Evolutionary conservation across 306 rosid species (phyloP).

Genomic region (Vigna mungo): DNA sequence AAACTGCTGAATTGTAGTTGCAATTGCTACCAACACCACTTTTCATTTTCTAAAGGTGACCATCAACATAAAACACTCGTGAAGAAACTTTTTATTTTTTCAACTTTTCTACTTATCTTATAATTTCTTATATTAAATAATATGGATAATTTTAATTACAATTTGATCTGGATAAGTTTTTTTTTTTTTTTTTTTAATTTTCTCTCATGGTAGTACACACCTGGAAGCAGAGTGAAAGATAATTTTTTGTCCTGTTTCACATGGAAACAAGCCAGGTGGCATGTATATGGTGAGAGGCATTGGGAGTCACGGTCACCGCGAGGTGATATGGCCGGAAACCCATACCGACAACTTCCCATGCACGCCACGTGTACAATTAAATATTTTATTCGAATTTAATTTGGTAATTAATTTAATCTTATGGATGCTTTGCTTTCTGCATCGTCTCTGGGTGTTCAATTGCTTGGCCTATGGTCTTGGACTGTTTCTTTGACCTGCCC

Average conservation of each 20-base stretch:
- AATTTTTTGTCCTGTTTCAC: not conserved
- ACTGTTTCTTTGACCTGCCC: conserved; percentile 31
- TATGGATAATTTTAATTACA: no score
- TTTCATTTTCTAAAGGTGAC: no score
- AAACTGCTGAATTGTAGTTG: conserved; percentile 18
- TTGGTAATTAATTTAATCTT: not conserved
- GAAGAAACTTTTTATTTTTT: no score
- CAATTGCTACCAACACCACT: not conserved
- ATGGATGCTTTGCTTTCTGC: conserved; percentile 45
- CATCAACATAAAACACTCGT: no score
- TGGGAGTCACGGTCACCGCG: not conserved
- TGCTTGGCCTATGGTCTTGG: not conserved
- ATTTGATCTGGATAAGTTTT: not conserved
- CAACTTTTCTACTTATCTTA: no score
- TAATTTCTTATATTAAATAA: no score
- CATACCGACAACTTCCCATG: conserved; percentile 43
- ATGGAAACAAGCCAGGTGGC: conserved; percentile 12
- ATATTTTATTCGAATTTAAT: not conserved
- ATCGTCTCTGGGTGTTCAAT: conserved; percentile 16
- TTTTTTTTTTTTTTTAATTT: not conserved
- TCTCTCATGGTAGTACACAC: not conserved
- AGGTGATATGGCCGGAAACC: not conserved
- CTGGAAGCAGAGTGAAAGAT: not conserved
- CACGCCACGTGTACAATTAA: conserved; percentile 34
- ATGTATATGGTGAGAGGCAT: not conserved